phyloP scores from a whole-genome alignment of 345 rosid species.

The Cardamine occulta region DNA sequence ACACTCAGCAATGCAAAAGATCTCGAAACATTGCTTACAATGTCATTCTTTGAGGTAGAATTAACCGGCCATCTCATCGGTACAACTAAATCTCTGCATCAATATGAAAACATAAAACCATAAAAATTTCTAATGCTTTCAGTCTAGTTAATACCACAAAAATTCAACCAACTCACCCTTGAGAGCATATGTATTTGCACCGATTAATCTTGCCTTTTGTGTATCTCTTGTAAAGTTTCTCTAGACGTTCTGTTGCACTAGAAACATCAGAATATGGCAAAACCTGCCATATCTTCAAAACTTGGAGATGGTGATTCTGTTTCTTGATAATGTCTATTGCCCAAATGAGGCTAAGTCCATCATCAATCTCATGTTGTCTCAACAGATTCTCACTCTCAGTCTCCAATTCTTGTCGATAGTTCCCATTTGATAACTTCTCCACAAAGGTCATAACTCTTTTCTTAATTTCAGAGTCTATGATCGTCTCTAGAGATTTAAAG shows the following conservation, averaged over 20 bases:
- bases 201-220: conserved; percentile 31
- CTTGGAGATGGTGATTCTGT: conserved; percentile 38
- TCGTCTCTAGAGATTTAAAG: conserved; percentile 30
- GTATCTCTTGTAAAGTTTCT: conserved; percentile 33
- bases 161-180: conserved; percentile 36
- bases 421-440: conserved; percentile 44
- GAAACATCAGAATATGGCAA: conserved; percentile 35
- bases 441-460: conserved; percentile 26
- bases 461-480: conserved; percentile 23
- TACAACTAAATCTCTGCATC: conserved; percentile 37
- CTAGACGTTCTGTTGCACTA: conserved; percentile 25
- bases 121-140: background rate
- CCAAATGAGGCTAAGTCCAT: conserved; percentile 45
- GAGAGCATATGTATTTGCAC: conserved; percentile 30
- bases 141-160: background rate
- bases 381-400: conserved; percentile 35
- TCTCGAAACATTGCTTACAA: conserved; percentile 19
- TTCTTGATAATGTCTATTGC: conserved; percentile 41
- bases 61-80: conserved; percentile 42
- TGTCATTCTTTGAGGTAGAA: conserved; percentile 16
- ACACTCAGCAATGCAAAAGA: conserved; percentile 35
- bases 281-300: conserved; percentile 51
- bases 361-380: conserved; percentile 18
- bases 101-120: background rate
- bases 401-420: conserved; percentile 54